Percentiles rank a stretch among this genome's conserved stretches.
These are phyloP conservation scores for Retiboletus flavoniger DNA, from an alignment of 1,284 basidiomycete genomes.

Conservation along the genomic window DNA sequence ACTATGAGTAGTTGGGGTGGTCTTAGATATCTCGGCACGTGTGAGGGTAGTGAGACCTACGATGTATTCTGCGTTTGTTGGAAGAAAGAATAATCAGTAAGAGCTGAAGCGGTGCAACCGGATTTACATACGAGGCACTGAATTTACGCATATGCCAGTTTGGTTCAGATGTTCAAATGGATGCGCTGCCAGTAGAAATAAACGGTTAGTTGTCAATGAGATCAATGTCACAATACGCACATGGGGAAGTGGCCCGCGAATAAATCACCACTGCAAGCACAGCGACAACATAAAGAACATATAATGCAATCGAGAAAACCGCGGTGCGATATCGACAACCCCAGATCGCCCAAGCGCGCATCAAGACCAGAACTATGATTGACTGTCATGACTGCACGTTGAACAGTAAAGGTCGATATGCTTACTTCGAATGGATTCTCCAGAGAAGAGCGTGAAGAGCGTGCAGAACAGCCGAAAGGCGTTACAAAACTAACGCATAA, in stretches of 20 bases:
- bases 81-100: neutral
- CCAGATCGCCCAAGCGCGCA: conserved; percentile 18
- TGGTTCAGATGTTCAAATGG: neutral
- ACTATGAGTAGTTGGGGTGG: neutral
- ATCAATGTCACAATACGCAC: conserved; percentile 4
- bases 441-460: conserved; percentile 1
- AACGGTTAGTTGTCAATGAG: neutral
- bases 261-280: conserved; percentile 2
- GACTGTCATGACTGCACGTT: neutral
- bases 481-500: conserved; percentile 6
- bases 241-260: neutral
- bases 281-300: conserved; percentile 7
- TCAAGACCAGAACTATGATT: conserved; percentile 14
- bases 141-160: neutral
- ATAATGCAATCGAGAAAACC: conserved; percentile 2
- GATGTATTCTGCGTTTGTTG: neutral
- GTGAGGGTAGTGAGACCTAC: neutral
- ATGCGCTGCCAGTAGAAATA: neutral
- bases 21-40: neutral
- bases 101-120: neutral
- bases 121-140: neutral
- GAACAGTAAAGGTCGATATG: neutral
- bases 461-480: neutral
- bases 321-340: conserved; percentile 8
- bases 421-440: conserved; percentile 17